These are phyloP conservation scores for Nitzschia sp. DNA, from an alignment of 108 stramenopile genomes.

Conservation along the genomic window DNA sequence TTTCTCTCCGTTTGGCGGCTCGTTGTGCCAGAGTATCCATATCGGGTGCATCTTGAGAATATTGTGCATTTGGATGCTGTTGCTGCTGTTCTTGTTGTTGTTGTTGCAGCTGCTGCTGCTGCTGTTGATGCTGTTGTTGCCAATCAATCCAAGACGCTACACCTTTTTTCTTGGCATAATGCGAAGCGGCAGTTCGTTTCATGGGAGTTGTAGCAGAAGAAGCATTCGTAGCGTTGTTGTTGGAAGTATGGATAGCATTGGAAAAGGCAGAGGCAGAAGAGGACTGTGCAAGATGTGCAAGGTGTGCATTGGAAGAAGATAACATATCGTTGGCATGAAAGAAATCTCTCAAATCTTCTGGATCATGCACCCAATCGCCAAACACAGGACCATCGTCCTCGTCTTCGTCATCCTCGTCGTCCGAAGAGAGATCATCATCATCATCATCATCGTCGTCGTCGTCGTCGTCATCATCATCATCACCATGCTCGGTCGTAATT, in stretches of 20 bases:
- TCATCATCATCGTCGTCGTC: constrained; percentile 10
- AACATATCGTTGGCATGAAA: constrained; percentile 35
- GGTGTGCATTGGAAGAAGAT: constrained; percentile 16
- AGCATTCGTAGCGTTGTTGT: background rate
- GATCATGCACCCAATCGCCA: background rate
- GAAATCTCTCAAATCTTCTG: constrained; percentile 2
- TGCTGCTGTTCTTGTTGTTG: too few species aligned
- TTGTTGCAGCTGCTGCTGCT: too few species aligned
- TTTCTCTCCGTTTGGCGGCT: constrained; percentile 71
- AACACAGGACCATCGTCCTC: constrained; percentile 12
- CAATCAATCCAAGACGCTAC: too few species aligned
- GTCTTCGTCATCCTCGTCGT: constrained; percentile 13
- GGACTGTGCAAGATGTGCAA: constrained; percentile 9
- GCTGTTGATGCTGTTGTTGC: too few species aligned
- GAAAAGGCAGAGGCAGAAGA: background rate
- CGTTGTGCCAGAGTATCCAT: constrained; percentile 52
- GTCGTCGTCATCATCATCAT: too few species aligned
- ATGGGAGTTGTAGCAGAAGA: constrained; percentile 15
- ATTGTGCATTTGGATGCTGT: too few species aligned
- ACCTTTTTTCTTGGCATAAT: constrained; percentile 33
- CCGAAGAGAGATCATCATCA: background rate
- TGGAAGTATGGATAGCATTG: background rate
- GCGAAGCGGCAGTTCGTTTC: constrained; percentile 47
- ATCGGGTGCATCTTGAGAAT: constrained; percentile 42
- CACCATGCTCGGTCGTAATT: too few species aligned